phyloP scores from a whole-genome alignment of 352 stramenopile genomes.

The Pythium sp. region DNA sequence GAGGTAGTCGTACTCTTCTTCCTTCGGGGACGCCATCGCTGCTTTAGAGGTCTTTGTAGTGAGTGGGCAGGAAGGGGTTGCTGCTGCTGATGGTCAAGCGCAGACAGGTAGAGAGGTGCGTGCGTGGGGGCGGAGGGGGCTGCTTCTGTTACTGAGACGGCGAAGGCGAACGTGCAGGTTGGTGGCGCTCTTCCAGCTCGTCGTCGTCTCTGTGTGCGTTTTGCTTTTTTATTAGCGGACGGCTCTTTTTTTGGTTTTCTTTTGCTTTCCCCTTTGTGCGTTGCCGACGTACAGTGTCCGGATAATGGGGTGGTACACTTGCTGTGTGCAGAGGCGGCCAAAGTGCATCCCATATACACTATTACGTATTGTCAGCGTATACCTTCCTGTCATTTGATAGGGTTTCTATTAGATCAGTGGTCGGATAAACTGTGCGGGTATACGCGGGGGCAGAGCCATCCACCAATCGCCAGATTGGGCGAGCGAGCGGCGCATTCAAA shows the following conservation, averaged over 20 bases:
- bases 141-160: slow-evolving; percentile 9
- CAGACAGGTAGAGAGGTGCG: slow-evolving; percentile 1
- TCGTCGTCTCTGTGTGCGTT: slow-evolving; percentile 14
- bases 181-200: slow-evolving; percentile 5
- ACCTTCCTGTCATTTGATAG: background rate
- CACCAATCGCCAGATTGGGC: slow-evolving; percentile 11
- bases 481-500: background rate
- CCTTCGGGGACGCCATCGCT: slow-evolving; percentile 77
- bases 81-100: background rate
- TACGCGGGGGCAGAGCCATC: slow-evolving; percentile 10
- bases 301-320: background rate
- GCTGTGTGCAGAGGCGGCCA: background rate
- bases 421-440: slow-evolving; percentile 6
- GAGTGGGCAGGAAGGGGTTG: background rate
- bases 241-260: slow-evolving; percentile 14
- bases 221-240: slow-evolving; percentile 15
- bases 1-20: slow-evolving; percentile 90
- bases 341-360: background rate
- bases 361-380: background rate
- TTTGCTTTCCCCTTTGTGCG: background rate
- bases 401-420: background rate
- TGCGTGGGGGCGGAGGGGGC: slow-evolving; percentile 19
- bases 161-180: background rate
- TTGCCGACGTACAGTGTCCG: slow-evolving; percentile 2
- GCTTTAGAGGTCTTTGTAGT: background rate